Conservation (phyloP, 352 stramenopile species). For the Globisporangium emineosum region DNA sequence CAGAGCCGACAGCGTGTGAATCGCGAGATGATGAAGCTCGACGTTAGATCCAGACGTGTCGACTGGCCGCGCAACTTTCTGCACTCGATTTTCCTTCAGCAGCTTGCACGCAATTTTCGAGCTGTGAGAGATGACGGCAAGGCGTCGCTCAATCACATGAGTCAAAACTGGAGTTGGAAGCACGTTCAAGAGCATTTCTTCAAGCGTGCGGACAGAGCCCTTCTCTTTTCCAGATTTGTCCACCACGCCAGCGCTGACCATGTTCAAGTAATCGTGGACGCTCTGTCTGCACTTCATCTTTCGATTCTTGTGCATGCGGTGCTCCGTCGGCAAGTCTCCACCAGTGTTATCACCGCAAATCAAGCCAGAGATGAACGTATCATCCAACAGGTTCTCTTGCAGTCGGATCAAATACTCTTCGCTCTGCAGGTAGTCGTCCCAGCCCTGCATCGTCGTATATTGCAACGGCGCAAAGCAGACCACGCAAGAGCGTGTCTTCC, state of each 20-base stretch:
- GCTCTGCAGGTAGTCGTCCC: conserved; percentile 85
- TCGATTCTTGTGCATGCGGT: conserved; percentile 84
- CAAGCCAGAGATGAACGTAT: conserved; percentile 73
- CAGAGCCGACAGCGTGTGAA: conserved; percentile 72
- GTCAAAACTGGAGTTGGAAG: conserved; percentile 78
- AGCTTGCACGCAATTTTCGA: conserved; percentile 54
- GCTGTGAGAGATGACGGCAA: conserved; percentile 83
- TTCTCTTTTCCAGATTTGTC: conserved; percentile 74
- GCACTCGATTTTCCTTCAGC: conserved; percentile 45
- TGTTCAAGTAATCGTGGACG: conserved; percentile 75
- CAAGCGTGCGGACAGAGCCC: conserved; percentile 64
- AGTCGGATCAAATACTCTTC: conserved; percentile 67
- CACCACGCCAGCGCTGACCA: conserved; percentile 78
- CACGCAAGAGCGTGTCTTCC: conserved; percentile 68
- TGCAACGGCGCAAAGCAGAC: conserved; percentile 78
- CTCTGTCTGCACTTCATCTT: conserved; percentile 81
- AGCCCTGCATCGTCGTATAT: conserved; percentile 62
- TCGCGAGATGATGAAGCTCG: conserved; percentile 81
- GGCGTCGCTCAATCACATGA: conserved; percentile 66
- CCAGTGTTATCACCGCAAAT: conserved; percentile 72
- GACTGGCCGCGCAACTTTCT: conserved; percentile 36
- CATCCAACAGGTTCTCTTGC: conserved; percentile 72
- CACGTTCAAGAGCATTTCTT: conserved; percentile 78
- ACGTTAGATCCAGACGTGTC: conserved; percentile 39
- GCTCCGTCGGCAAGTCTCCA: conserved; percentile 77